These are phyloP conservation scores for Microcos paniculata DNA, from an alignment of 345 rosid species.

Conservation along the genomic window DNA sequence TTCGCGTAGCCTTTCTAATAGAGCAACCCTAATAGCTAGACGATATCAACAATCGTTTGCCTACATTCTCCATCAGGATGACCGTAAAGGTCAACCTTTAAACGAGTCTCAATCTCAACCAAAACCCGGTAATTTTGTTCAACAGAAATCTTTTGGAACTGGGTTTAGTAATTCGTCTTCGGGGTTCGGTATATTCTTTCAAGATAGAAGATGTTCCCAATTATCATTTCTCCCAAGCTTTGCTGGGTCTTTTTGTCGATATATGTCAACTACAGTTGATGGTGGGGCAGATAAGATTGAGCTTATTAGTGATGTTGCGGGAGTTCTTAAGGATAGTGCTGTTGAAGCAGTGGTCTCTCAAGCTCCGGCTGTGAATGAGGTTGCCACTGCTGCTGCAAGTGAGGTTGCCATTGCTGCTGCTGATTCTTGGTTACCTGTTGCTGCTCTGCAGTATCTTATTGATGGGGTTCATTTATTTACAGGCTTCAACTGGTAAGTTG, in stretches of 20 bases:
- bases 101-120: constrained; percentile 28
- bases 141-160: constrained; percentile 35
- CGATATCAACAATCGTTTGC: constrained; percentile 35
- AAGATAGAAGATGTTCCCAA: constrained; percentile 25
- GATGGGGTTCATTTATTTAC: constrained; percentile 62
- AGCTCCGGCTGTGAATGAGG: constrained; percentile 61
- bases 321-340: constrained; percentile 47
- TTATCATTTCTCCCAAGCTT: constrained; percentile 30
- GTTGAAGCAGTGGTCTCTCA: constrained; percentile 49
- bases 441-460: constrained; percentile 64
- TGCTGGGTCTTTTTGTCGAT: constrained; percentile 45
- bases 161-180: constrained; percentile 24
- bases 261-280: constrained; percentile 56
- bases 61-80: constrained; percentile 40
- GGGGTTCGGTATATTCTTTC: constrained; percentile 20
- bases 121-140: constrained; percentile 34
- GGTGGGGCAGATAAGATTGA: constrained; percentile 47
- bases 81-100: constrained; percentile 25
- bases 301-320: constrained; percentile 46
- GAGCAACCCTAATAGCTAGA: constrained; percentile 43
- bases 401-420: constrained; percentile 80
- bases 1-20: constrained; percentile 46
- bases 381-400: constrained; percentile 70
- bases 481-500: constrained; percentile 62
- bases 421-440: constrained; percentile 66